These are phyloP conservation scores for Ramularia endophylla DNA, from an alignment of 2,329 filamentous ascomycete genomes.

Conservation along the genomic window DNA sequence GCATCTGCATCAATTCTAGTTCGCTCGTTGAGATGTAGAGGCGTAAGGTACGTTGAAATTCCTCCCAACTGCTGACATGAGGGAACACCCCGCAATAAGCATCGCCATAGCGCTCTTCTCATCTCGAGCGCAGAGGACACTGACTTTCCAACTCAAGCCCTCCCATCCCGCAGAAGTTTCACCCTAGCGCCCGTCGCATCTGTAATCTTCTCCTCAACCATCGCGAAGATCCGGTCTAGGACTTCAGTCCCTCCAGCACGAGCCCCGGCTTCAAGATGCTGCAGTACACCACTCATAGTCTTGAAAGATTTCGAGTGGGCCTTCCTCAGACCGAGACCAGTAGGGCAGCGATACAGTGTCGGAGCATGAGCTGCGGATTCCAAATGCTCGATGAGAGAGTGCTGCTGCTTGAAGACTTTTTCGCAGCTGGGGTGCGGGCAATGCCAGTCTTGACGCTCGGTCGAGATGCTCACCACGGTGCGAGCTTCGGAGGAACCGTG, in stretches of 20 bases:
- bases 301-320: slow-evolving; percentile 12
- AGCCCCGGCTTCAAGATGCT: slow-evolving; percentile 14
- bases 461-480: slow-evolving; percentile 2
- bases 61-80: too few species aligned
- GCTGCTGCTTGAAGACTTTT: slow-evolving; percentile 6
- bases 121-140: too few species aligned
- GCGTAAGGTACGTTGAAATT: too few species aligned
- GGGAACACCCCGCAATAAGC: too few species aligned
- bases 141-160: too few species aligned
- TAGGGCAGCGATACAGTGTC: slow-evolving; percentile 13
- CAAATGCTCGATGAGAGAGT: slow-evolving; percentile 11
- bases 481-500: slow-evolving; percentile 1
- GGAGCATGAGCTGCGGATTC: slow-evolving; percentile 9
- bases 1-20: too few species aligned
- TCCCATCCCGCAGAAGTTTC: slow-evolving; percentile 6
- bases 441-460: background rate
- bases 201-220: slow-evolving; percentile 10
- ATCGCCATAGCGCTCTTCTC: too few species aligned
- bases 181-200: slow-evolving; percentile 5
- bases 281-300: slow-evolving; percentile 14
- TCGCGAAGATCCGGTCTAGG: slow-evolving; percentile 2
- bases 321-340: background rate
- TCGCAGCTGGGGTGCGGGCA: slow-evolving; percentile 8
- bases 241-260: slow-evolving; percentile 10
- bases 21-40: too few species aligned